Evolutionary conservation across 441 rosid genomes (phyloP).

Genomic region (Populus tomentosa): DNA sequence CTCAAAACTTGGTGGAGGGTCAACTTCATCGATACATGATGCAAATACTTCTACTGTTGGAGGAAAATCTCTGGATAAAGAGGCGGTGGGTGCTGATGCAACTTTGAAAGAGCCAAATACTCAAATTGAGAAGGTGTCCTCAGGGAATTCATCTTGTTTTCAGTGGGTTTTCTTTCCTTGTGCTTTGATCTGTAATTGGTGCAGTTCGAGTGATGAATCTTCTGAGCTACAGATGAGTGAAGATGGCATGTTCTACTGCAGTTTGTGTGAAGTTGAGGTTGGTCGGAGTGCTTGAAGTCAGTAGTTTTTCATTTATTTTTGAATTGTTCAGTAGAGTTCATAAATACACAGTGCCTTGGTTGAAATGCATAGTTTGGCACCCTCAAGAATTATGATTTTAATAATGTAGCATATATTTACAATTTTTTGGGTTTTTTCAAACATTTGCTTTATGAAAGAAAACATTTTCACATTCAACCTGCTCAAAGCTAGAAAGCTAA

Average conservation of each 20-base stretch:
- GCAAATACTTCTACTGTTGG: slow-evolving; percentile 45
- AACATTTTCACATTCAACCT: not conserved
- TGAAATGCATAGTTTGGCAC: not conserved
- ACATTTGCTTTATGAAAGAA: not conserved
- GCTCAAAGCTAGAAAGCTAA: not conserved
- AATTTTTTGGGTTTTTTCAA: not conserved
- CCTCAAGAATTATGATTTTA: not conserved
- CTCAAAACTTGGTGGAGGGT: slow-evolving; percentile 60
- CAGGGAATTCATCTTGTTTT: slow-evolving; percentile 36
- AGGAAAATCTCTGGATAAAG: slow-evolving; percentile 49
- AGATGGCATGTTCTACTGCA: slow-evolving; percentile 98
- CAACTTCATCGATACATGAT: slow-evolving; percentile 46
- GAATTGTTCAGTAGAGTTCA: not conserved
- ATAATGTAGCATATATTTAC: not conserved
- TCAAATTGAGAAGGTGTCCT: slow-evolving; percentile 33
- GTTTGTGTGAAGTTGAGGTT: slow-evolving; percentile 98
- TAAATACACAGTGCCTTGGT: not conserved
- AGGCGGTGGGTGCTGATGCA: slow-evolving; percentile 26
- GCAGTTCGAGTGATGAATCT: slow-evolving; percentile 51
- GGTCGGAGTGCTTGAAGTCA: slow-evolving; percentile 9
- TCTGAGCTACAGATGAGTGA: slow-evolving; percentile 74
- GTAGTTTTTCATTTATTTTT: not conserved
- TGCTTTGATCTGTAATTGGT: slow-evolving; percentile 58
- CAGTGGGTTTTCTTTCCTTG: slow-evolving; percentile 57
- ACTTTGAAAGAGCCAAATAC: slow-evolving; percentile 29